Conservation (phyloP, 352 stramenopile species). For the Blastocystis sp. region DNA sequence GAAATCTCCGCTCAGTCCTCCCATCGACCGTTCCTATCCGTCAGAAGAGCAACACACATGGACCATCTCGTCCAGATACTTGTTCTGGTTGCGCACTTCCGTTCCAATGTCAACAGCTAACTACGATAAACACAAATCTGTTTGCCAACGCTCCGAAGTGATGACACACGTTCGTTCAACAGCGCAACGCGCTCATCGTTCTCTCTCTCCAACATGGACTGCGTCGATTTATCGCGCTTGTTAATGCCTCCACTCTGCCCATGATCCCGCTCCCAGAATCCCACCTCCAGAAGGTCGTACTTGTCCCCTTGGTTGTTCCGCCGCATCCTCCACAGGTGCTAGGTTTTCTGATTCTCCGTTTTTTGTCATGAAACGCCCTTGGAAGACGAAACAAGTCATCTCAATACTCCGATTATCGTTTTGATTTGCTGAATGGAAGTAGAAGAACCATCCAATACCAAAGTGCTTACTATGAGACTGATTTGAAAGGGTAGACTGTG, state of each 20-base stretch:
- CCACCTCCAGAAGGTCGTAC: constrained; percentile 28
- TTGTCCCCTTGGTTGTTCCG: constrained; percentile 3
- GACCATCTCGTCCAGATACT: constrained; percentile 41
- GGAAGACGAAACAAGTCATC: background rate
- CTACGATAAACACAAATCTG: background rate
- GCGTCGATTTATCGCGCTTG: background rate
- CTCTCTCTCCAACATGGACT: background rate
- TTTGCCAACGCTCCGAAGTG: background rate
- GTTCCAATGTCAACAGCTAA: constrained; percentile 21
- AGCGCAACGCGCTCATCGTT: constrained; percentile 11
- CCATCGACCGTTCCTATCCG: constrained; percentile 4
- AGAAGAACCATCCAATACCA: constrained; percentile 6
- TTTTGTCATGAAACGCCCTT: constrained; percentile 39
- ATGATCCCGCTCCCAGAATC: background rate
- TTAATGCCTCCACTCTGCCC: background rate
- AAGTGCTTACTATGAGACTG: background rate
- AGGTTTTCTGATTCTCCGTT: background rate
- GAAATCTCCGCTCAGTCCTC: background rate
- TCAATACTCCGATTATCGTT: too few species aligned
- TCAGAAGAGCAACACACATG: background rate
- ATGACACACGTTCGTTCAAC: constrained; percentile 4
- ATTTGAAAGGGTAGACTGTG: background rate
- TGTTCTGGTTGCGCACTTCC: constrained; percentile 22
- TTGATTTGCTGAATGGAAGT: constrained; percentile 37
- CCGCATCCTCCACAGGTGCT: background rate